phyloP scores from a whole-genome alignment of 805 yeast genomes.

The Yamadazyma ubonensis region DNA sequence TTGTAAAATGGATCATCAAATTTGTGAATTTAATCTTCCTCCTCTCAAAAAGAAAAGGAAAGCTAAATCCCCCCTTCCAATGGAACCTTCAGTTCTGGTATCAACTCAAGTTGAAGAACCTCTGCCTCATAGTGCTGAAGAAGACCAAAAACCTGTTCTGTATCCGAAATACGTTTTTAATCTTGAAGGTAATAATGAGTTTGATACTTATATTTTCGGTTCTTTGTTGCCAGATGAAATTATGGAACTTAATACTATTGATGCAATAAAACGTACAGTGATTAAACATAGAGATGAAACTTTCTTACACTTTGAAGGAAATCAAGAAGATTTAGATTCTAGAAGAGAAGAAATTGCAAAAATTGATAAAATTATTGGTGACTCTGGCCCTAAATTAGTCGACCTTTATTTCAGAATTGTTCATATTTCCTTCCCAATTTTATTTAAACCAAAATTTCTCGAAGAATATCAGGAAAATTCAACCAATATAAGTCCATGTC shows the following conservation, averaged over 20 bases:
- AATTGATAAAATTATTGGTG: constrained; percentile 79
- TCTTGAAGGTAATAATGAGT: constrained; percentile 11
- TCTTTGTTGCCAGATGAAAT: constrained; percentile 3
- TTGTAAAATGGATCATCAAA: constrained; percentile 9
- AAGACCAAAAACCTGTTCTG: background rate
- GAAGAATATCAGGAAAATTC: constrained; percentile 88
- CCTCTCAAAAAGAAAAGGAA: constrained; percentile 13
- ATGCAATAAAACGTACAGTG: constrained; percentile 9
- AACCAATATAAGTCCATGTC: constrained; percentile 66
- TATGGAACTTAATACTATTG: constrained; percentile 7
- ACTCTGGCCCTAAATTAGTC: constrained; percentile 78
- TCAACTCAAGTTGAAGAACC: background rate
- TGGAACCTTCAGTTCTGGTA: background rate
- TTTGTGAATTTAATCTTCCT: constrained; percentile 14
- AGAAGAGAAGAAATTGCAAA: constrained; percentile 59
- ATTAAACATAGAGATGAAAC: constrained; percentile 4
- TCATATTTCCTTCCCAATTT: constrained; percentile 87
- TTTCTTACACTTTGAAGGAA: constrained; percentile 10
- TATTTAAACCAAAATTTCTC: constrained; percentile 84
- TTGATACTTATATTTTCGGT: constrained; percentile 10
- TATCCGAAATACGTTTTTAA: constrained; percentile 5
- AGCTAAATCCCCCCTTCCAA: constrained; percentile 3
- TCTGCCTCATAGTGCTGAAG: background rate
- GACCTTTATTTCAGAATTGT: constrained; percentile 79
- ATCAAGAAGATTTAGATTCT: constrained; percentile 4